Conservation (phyloP, 2,329 filamentous ascomycete genomes). For the Atkinsonella hypoxylon region DNA sequence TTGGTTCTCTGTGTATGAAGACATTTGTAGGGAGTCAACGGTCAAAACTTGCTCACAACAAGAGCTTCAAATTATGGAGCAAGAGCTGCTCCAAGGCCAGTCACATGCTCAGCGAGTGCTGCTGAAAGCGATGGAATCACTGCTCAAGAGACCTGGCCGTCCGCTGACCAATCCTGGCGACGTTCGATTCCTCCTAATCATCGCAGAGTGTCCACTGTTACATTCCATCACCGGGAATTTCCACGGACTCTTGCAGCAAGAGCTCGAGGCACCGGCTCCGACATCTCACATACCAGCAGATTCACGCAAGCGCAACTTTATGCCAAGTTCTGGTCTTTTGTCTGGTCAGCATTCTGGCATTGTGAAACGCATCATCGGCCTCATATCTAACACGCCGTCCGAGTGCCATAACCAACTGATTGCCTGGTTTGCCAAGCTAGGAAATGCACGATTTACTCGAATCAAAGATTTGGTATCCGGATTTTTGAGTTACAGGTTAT, state of each 20-base stretch:
- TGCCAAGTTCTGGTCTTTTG: conserved; percentile 28
- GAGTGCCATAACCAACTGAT: conserved; percentile 68
- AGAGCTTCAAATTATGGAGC: conserved; percentile 33
- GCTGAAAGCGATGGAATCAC: conserved; percentile 64
- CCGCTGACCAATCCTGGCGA: conserved; percentile 57
- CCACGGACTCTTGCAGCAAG: conserved; percentile 26
- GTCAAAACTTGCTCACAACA: conserved; percentile 23
- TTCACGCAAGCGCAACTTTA: neutral
- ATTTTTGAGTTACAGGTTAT: conserved; percentile 72
- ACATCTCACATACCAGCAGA: neutral
- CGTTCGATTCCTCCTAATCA: conserved; percentile 64
- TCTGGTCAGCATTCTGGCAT: conserved; percentile 68
- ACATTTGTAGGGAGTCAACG: conserved; percentile 23
- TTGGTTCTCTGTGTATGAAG: conserved; percentile 52
- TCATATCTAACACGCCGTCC: conserved; percentile 63
- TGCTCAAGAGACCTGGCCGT: conserved; percentile 69
- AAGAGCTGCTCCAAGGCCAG: conserved; percentile 43
- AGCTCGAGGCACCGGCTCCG: conserved; percentile 5
- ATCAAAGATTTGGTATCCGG: conserved; percentile 66
- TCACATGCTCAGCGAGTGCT: conserved; percentile 57
- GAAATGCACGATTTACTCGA: conserved; percentile 54
- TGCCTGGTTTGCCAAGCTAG: conserved; percentile 64
- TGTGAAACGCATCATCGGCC: conserved; percentile 71
- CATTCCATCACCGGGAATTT: conserved; percentile 33
- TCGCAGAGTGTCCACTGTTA: conserved; percentile 69